phyloP scores from a whole-genome alignment of 1,139 yeast species.

The Yamadazyma dushanensis region DNA sequence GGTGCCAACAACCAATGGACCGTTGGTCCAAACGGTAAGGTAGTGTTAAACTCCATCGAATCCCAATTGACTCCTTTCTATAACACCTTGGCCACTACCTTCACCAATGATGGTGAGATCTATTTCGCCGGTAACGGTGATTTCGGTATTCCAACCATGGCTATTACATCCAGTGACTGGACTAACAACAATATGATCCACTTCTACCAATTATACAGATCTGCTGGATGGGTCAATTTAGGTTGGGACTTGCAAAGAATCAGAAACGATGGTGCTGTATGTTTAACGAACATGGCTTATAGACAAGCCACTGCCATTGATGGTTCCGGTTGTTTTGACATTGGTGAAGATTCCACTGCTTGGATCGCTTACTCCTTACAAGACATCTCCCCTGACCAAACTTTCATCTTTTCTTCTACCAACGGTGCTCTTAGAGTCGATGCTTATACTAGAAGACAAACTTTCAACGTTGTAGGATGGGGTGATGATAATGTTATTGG shows the following conservation, averaged over 20 bases:
- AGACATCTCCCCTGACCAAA: conserved; percentile 15
- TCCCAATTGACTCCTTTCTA: conserved; percentile 21
- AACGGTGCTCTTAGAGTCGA: conserved; percentile 12
- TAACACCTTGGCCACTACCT: conserved; percentile 15
- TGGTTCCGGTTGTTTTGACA: conserved; percentile 29
- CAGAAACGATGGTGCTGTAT: conserved; percentile 27
- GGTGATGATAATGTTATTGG: conserved; percentile 30
- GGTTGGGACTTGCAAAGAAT: conserved; percentile 18
- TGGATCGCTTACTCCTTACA: conserved; percentile 13
- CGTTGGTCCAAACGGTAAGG: conserved; percentile 16
- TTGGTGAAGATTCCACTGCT: conserved; percentile 20
- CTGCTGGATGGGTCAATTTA: conserved; percentile 16
- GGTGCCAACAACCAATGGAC: conserved; percentile 11
- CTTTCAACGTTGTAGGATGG: conserved; percentile 29
- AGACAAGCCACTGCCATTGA: conserved; percentile 21
- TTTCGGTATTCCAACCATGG: conserved; percentile 16
- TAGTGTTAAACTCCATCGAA: conserved; percentile 18
- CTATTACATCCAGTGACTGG: conserved; percentile 18
- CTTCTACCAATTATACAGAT: conserved; percentile 16
- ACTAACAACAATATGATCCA: conserved; percentile 20
- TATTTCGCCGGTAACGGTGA: conserved; percentile 18
- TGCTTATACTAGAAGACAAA: conserved; percentile 17
- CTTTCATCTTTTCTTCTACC: conserved; percentile 11
- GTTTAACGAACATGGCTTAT: conserved; percentile 23
- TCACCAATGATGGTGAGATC: conserved; percentile 16